These are phyloP conservation scores for Kuraishia capsulata DNA, from an alignment of 805 yeast species.

Conservation along the genomic window DNA sequence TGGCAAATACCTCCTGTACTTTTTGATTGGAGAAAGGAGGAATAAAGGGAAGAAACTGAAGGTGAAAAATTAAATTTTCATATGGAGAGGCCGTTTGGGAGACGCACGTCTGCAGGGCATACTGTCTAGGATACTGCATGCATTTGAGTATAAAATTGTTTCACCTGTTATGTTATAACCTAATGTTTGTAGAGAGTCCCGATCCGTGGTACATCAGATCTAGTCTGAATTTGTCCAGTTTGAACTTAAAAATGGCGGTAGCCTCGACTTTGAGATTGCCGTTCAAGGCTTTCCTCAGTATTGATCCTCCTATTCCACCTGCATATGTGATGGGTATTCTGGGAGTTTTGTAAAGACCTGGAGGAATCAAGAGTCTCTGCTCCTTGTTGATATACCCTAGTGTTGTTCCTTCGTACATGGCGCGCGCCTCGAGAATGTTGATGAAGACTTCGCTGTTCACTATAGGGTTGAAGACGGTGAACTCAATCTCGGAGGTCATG, in stretches of 20 bases:
- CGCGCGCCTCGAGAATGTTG: constrained; percentile 34
- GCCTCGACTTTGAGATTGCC: constrained; percentile 41
- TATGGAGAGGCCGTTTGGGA: background rate
- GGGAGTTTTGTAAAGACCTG: constrained; percentile 43
- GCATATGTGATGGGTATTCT: constrained; percentile 39
- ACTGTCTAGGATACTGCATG: no score
- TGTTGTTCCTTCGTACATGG: constrained; percentile 33
- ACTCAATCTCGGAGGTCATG: constrained; percentile 43
- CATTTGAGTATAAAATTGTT: no score
- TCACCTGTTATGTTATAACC: constrained; percentile 13
- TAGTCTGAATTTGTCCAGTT: constrained; percentile 28
- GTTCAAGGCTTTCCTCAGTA: constrained; percentile 39
- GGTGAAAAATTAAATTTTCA: constrained; percentile 1
- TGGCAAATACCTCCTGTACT: constrained; percentile 58
- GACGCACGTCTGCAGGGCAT: background rate
- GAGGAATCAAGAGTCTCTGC: constrained; percentile 35
- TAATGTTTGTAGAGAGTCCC: constrained; percentile 32
- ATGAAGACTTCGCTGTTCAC: constrained; percentile 33
- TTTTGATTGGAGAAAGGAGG: constrained; percentile 42
- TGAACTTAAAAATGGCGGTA: constrained; percentile 30
- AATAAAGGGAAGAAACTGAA: background rate
- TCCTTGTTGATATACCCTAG: constrained; percentile 35
- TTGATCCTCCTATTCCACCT: constrained; percentile 36
- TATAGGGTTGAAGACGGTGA: constrained; percentile 47
- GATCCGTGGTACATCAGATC: constrained; percentile 36